These are phyloP conservation scores for Pyrrhoderma lamaoense DNA, from an alignment of 1,284 basidiomycete species.

Conservation along the genomic window DNA sequence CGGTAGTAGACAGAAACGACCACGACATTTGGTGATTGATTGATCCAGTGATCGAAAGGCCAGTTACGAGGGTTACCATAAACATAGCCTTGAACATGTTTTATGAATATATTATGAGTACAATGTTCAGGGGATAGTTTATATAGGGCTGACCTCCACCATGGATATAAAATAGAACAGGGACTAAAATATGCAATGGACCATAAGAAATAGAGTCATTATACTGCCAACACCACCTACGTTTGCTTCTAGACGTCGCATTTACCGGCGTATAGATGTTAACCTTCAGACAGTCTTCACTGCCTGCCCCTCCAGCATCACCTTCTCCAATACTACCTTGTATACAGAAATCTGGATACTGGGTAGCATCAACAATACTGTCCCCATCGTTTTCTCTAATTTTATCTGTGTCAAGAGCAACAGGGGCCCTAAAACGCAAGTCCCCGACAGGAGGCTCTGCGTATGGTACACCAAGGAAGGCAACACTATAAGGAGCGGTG, in stretches of 20 bases:
- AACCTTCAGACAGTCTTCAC: slow-evolving; percentile 44
- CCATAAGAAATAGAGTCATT: too few relatives aligned
- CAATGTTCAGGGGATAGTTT: slow-evolving; percentile 9
- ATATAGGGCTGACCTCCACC: slow-evolving; percentile 41
- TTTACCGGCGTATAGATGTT: slow-evolving; percentile 35
- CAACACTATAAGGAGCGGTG: slow-evolving; percentile 44
- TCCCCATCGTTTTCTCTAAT: slow-evolving; percentile 23
- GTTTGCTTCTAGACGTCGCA: slow-evolving; percentile 27
- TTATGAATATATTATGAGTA: not conserved
- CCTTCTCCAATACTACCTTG: slow-evolving; percentile 45
- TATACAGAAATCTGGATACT: slow-evolving; percentile 49
- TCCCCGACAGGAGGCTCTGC: slow-evolving; percentile 35
- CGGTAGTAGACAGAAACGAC: slow-evolving; percentile 40
- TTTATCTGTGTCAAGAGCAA: slow-evolving; percentile 23
- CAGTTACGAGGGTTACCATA: slow-evolving; percentile 48
- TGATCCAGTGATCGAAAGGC: slow-evolving; percentile 35
- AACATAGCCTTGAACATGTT: slow-evolving; percentile 34
- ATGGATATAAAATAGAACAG: slow-evolving; percentile 62
- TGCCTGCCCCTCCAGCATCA: slow-evolving; percentile 52
- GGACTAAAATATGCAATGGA: slow-evolving; percentile 42
- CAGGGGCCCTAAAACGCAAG: slow-evolving; percentile 33
- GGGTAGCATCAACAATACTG: slow-evolving; percentile 38
- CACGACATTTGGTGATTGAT: slow-evolving; percentile 34
- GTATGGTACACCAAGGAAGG: slow-evolving; percentile 44
- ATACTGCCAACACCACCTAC: slow-evolving; percentile 19